These are phyloP conservation scores for Firmiana major DNA, from an alignment of 345 rosid genomes.

Conservation along the genomic window DNA sequence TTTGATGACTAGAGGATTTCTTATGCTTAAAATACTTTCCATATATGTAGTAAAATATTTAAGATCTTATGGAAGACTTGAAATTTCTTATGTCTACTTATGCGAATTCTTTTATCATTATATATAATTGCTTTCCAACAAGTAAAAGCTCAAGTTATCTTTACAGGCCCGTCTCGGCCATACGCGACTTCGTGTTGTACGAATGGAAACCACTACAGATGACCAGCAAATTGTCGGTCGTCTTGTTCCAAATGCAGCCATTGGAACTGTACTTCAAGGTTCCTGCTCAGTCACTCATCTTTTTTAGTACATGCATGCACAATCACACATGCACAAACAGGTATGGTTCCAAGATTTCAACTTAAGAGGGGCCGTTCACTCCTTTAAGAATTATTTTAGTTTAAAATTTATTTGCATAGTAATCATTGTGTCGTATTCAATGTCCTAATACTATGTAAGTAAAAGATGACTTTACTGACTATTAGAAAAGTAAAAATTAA, in stretches of 20 bases:
- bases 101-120: background rate
- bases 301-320: background rate
- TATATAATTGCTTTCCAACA: background rate
- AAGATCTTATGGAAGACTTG: background rate
- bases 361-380: background rate
- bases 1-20: background rate
- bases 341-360: background rate
- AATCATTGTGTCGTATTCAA: background rate
- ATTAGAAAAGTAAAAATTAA: background rate
- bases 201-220: too few species aligned
- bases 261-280: constrained; percentile 93
- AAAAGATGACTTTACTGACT: background rate
- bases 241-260: constrained; percentile 96
- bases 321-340: background rate
- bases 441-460: background rate
- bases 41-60: background rate
- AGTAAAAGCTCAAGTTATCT: constrained; percentile 11
- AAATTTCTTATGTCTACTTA: background rate
- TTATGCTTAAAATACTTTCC: background rate
- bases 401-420: background rate
- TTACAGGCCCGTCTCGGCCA: constrained; percentile 81
- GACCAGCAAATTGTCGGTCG: too few species aligned
- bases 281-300: constrained; percentile 13
- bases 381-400: background rate
- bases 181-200: too few species aligned